phyloP scores from a whole-genome alignment of 208 protist genomes.

The Trichomonas gallinae region DNA sequence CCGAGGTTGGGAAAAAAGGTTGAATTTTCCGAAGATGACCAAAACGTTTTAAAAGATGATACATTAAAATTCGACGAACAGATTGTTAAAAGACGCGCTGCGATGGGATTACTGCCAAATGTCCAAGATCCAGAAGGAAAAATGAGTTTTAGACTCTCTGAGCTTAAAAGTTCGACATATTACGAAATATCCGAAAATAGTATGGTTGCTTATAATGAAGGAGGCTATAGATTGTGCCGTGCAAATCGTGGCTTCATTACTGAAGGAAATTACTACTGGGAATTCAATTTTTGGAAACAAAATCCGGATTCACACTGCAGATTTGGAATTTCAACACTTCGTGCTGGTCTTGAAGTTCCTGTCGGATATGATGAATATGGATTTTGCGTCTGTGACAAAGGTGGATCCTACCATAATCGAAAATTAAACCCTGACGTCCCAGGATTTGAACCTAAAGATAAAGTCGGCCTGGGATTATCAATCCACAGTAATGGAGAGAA shows the following conservation, averaged over 20 bases:
- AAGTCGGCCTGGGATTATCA: background rate
- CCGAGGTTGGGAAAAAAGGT: background rate
- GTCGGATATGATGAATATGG: background rate
- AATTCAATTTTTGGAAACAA: background rate
- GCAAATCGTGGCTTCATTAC: background rate
- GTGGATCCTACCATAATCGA: background rate
- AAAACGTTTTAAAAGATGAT: background rate
- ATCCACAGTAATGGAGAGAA: background rate
- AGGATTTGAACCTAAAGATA: background rate
- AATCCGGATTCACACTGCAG: background rate
- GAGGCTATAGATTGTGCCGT: background rate
- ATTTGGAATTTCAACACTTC: background rate
- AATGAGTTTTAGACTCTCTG: background rate
- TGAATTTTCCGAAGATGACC: background rate
- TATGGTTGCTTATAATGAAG: background rate
- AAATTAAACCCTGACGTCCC: background rate
- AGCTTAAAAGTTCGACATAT: background rate
- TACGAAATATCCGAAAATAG: background rate
- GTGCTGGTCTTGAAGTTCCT: background rate
- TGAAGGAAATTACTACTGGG: background rate
- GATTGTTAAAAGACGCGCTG: background rate
- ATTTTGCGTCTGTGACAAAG: background rate
- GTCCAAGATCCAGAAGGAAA: background rate
- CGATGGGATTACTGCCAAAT: background rate
- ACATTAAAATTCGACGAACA: conserved; percentile 10